These are phyloP conservation scores for Boletus sp. DNA, from an alignment of 768 basidiomycete species.

Conservation along the genomic window DNA sequence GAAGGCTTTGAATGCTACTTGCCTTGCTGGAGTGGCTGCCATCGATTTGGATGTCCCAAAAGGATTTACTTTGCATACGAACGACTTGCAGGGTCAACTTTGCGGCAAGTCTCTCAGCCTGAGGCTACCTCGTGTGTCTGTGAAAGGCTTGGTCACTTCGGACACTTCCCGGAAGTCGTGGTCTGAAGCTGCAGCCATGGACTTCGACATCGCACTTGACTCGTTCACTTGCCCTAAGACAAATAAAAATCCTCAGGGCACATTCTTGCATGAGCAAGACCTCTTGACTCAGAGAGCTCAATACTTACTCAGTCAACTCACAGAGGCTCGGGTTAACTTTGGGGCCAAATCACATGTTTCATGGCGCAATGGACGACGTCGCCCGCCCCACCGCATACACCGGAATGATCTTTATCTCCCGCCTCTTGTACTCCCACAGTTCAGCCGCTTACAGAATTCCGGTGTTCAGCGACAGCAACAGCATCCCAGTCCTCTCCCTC, in stretches of 20 bases:
- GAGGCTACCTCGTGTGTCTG: constrained; percentile 47
- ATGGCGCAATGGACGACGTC: constrained; percentile 2
- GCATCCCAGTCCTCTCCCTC: constrained; percentile 7
- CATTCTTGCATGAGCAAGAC: constrained; percentile 75
- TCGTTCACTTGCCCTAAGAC: constrained; percentile 63
- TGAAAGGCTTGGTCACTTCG: constrained; percentile 51
- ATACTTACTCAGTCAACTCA: constrained; percentile 44
- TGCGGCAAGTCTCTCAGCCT: constrained; percentile 66
- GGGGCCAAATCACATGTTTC: background rate
- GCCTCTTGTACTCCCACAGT: constrained; percentile 34
- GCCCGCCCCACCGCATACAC: constrained; percentile 28
- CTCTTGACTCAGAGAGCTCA: constrained; percentile 59
- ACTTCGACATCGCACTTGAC: constrained; percentile 60
- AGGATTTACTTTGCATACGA: constrained; percentile 67
- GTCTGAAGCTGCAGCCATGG: constrained; percentile 61
- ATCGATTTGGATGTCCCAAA: constrained; percentile 51
- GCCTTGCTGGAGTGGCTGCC: constrained; percentile 53
- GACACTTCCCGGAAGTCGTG: constrained; percentile 46
- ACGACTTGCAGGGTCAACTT: constrained; percentile 69
- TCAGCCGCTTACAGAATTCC: constrained; percentile 6
- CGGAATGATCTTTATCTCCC: constrained; percentile 53
- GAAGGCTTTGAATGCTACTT: constrained; percentile 51
- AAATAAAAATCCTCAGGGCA: constrained; percentile 53
- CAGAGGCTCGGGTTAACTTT: constrained; percentile 15
- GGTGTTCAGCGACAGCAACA: constrained; percentile 8